These are phyloP conservation scores for Astrocystis sublimbata DNA, from an alignment of 495 filamentous ascomycete species.

Conservation along the genomic window DNA sequence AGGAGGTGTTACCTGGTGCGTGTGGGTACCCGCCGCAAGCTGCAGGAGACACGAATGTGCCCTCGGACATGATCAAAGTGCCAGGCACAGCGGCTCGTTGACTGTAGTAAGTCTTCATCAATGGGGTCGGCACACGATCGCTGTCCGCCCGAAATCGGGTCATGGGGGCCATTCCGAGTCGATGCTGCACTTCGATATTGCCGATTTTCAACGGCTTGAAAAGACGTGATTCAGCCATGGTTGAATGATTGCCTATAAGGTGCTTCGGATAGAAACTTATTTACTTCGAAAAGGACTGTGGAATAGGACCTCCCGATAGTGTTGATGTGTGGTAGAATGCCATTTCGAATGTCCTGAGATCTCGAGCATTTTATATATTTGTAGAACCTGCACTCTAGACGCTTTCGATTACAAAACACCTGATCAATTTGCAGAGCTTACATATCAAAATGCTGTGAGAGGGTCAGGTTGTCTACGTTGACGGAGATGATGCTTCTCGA, in stretches of 20 bases:
- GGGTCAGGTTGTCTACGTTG: background rate
- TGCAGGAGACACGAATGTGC: slow-evolving; percentile 42
- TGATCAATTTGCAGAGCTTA: background rate
- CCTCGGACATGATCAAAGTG: slow-evolving; percentile 65
- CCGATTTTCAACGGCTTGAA: slow-evolving; percentile 44
- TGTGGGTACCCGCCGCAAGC: slow-evolving; percentile 39
- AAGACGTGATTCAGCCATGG: slow-evolving; percentile 16
- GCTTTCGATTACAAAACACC: background rate
- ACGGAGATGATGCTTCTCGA: background rate
- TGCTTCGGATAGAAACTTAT: background rate
- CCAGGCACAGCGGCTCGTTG: slow-evolving; percentile 60
- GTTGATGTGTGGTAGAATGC: background rate
- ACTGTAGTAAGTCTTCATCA: slow-evolving; percentile 56
- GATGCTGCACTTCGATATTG: slow-evolving; percentile 37
- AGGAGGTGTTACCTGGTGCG: slow-evolving; percentile 58
- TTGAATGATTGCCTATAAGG: background rate
- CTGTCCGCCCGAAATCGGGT: slow-evolving; percentile 48
- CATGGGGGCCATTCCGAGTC: slow-evolving; percentile 45
- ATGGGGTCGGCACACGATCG: slow-evolving; percentile 49
- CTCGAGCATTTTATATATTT: slow-evolving; percentile 1
- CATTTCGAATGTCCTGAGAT: background rate
- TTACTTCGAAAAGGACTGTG: background rate
- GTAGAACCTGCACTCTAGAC: background rate
- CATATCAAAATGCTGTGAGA: background rate
- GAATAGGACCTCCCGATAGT: background rate